Base-by-base conservation (phyloP, 2,329 filamentous ascomycete genomes). In the Boeremia lycopersici region DNA sequence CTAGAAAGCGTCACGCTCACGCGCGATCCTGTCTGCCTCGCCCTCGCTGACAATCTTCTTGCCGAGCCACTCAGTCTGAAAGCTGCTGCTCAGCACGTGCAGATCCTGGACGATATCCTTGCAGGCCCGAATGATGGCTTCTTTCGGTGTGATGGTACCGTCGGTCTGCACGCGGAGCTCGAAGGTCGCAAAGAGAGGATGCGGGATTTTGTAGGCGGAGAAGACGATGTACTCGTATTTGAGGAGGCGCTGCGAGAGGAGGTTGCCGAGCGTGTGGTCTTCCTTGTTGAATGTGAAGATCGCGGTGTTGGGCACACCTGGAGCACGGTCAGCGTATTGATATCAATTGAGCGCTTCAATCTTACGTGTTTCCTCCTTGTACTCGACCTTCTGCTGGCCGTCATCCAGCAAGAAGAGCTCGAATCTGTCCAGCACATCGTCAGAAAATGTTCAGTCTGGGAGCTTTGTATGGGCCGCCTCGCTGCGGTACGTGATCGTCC, bases 231-330 rank as follows among this genome's bases (percentile, higher is more conserved):
- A 88, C 15, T 86, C 84, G 68, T 91, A 89, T 74, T 90, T 87
- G 78, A 95, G 87, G 53, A 99, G 88, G 68, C 93, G 90, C 69
- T 91, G 88, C 42, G 89, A 85, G 52, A 99, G 84, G 51, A 99
- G 83, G 76, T 99, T 97, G 67, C 89, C 95, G 25, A 99, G 85
- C 1, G 93, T 97, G 78, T 97, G 93, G 68, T 99, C 95, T 76
- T 99, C 95, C 77, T 97, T 98, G 78, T 91, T 91, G 78, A 99
- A 87, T 55, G 91, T 87, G 79, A 99, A 99, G 77, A 97, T 90
- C 9, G 91, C 90, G n/a, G 90, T 92, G 74, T 96, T 96, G 19
- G 93, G 91, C 73, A 96, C 92, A 71, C 91, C 92, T 95, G 49
- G 50, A n/a, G 43, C 8, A 8, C 15, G 15, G 35, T 55, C 40